Evolutionary conservation across 257 asterid genomes (phyloP), one percentile per base, ranked within the genome.

Genomic region (Scutellaria barbata): DNA sequence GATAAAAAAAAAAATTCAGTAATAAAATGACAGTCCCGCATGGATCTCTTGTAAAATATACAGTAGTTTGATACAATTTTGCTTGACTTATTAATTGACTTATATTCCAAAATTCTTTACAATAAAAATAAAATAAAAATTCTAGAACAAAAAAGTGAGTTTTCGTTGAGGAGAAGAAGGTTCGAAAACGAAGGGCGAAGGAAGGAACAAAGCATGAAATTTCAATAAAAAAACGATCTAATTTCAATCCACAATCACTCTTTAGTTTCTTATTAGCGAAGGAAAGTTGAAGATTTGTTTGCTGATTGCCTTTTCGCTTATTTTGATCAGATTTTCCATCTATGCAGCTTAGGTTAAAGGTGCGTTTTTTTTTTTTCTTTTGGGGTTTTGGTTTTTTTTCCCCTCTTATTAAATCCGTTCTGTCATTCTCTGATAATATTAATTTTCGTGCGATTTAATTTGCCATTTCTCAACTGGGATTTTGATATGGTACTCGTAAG

Each of bases 341-440:
- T 33, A 16, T 59, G 68, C 69, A 30, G 71, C 73, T 66, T 61
- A 10, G 66, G 58, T 69, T 73, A 57, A 73, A 79, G 86, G 83
- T 82, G 17, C 10, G 68, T 47, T 6, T 65, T 71, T 55, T 47
- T 20, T 12, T 16, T 40, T 35, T 48, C n/a, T 7, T 12, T 63
- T 63, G 41, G 22, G 47, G 58, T 50, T 59, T 33, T 18, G 8
- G 6, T 18, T 48, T 35, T 58, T 65, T 10, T 60, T 37, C 17
- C 48, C 13, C 10, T 46, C 22, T 14, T 37, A 6, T 48, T 66
- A 58, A 17, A 56, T 71, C 35, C 39, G 46, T 60, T 13, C 42
- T 16, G 37, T 67, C 22, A 13, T 61, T 68, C 53, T 70, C 17
- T 30, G 16, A 9, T 53, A 39, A n/a, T 6, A 30, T 30, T 45